These are phyloP conservation scores for Vitellaria paradoxa DNA, from an alignment of 179 eudicot genomes.

Conservation along the genomic window DNA sequence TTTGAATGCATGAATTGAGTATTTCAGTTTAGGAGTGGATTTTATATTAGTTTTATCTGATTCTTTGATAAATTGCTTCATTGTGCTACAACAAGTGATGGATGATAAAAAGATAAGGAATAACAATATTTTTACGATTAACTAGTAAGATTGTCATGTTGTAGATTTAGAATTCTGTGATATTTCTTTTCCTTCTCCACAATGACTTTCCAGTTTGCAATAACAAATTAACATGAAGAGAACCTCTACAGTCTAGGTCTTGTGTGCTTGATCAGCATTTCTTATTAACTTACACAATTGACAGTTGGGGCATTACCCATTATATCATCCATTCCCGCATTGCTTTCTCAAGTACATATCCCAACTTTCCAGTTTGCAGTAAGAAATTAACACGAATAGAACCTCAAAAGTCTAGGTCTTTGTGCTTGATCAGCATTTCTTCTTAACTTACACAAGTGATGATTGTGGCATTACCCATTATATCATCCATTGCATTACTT, in stretches of 20 bases:
- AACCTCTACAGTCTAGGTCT: no score
- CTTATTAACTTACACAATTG: not conserved
- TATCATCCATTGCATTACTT: not conserved
- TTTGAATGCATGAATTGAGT: no score
- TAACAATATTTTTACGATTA: not conserved
- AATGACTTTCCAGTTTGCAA: not conserved
- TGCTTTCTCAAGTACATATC: not conserved
- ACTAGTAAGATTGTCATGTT: not conserved
- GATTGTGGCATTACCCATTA: not conserved
- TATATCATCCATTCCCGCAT: not conserved
- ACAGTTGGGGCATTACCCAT: no score
- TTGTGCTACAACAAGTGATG: no score
- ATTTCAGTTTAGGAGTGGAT: no score
- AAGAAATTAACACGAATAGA: no score
- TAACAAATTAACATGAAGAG: no score
- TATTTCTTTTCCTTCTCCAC: not conserved
- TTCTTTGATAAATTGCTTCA: no score
- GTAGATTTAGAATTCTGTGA: not conserved
- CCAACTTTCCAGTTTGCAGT: not conserved
- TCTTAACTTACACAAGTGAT: no score
- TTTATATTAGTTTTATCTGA: no score
- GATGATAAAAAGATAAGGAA: no score
- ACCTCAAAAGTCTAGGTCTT: no score
- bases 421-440: not conserved
- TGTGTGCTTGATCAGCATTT: not conserved